These are phyloP conservation scores for Amesomyces nigricolor DNA, from an alignment of 2,329 filamentous ascomycete species.

Conservation along the genomic window DNA sequence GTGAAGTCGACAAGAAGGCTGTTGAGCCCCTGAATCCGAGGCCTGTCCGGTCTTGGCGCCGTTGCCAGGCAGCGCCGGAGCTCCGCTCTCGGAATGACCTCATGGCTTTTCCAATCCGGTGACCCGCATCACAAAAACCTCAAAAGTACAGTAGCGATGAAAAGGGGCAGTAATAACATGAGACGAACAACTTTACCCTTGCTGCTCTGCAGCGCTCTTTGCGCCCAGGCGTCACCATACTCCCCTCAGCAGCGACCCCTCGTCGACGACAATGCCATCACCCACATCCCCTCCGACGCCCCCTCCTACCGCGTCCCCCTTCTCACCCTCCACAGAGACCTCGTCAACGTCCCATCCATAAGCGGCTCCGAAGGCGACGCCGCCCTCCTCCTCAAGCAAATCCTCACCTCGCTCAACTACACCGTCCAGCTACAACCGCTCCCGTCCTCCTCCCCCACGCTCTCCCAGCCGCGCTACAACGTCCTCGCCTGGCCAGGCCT, in stretches of 20 bases:
- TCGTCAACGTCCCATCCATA: slow-evolving; percentile 70
- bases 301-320: slow-evolving; percentile 47
- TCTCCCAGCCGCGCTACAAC: slow-evolving; percentile 55
- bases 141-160: neutral
- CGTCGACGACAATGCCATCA: neutral
- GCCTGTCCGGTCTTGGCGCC: neutral
- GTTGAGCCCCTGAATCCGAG: too few relatives aligned
- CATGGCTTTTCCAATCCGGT: slow-evolving; percentile 3
- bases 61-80: neutral
- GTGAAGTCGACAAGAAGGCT: too few relatives aligned
- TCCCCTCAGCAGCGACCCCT: slow-evolving; percentile 5
- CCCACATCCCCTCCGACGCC: slow-evolving; percentile 8
- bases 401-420: slow-evolving; percentile 50
- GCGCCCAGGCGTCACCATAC: neutral
- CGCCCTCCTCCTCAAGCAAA: slow-evolving; percentile 61
- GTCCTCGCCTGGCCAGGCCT: slow-evolving; percentile 62
- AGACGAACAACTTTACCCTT: slow-evolving; percentile 7
- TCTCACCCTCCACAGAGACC: slow-evolving; percentile 65
- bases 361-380: slow-evolving; percentile 63
- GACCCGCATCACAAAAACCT: neutral
- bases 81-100: slow-evolving; percentile 9
- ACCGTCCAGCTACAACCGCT: slow-evolving; percentile 40
- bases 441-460: slow-evolving; percentile 30
- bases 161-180: slow-evolving; percentile 13
- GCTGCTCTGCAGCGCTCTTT: slow-evolving; percentile 15